Conservation (phyloP, 2,329 filamentous ascomycete species). For the Talaromyces atroroseus region DNA sequence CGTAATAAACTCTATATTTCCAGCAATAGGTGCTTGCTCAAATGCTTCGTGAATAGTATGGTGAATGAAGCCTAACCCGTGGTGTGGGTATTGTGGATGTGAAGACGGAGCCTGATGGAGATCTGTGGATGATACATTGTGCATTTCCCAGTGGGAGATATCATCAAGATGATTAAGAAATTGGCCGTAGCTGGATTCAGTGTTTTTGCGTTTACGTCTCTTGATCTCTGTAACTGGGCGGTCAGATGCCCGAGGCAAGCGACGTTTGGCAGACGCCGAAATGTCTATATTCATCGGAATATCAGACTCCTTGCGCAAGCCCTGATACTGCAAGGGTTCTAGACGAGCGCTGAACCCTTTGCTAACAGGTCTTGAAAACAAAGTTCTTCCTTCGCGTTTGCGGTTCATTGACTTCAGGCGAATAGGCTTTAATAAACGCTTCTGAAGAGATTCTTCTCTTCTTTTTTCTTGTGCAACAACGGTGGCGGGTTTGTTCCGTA, state of each 20-base stretch:
- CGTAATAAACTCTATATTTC: slow-evolving; percentile 29
- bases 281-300: neutral
- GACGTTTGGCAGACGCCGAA: neutral
- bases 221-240: slow-evolving; percentile 3
- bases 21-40: slow-evolving; percentile 26
- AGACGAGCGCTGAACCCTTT: neutral
- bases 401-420: slow-evolving; percentile 29
- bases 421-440: slow-evolving; percentile 19
- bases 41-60: slow-evolving; percentile 30
- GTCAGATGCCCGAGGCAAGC: neutral
- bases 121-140: neutral
- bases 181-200: slow-evolving; percentile 6
- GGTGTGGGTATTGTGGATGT: neutral
- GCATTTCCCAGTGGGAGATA: slow-evolving; percentile 10
- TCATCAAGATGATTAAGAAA: slow-evolving; percentile 9
- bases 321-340: neutral
- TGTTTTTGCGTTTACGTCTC: neutral
- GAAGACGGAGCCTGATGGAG: neutral
- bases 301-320: neutral
- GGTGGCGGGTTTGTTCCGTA: slow-evolving; percentile 32
- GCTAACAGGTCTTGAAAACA: slow-evolving; percentile 22
- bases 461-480: slow-evolving; percentile 26
- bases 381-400: slow-evolving; percentile 20
- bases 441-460: slow-evolving; percentile 22
- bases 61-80: slow-evolving; percentile 29